Percentiles rank a stretch among this genome's conserved stretches.
Evolutionary conservation across 2,329 filamentous ascomycete species (phyloP).

Genomic region (Trichoderma polysporum): DNA sequence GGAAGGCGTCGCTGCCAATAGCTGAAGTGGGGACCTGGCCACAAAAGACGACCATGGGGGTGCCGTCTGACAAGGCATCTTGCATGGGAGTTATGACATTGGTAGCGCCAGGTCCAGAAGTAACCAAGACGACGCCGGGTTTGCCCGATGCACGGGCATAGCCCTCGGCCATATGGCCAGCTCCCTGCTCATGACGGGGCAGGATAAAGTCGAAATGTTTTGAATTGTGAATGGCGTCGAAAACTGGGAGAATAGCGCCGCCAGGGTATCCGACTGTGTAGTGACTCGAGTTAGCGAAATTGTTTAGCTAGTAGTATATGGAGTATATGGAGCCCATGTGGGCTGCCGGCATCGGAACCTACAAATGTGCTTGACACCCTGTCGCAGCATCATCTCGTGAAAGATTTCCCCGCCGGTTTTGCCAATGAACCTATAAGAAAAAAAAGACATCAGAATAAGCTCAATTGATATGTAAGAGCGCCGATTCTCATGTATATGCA

Average conservation of each 20-base stretch:
- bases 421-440: slow-evolving; percentile 68
- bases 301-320: slow-evolving; percentile 96
- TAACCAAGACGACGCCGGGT: slow-evolving; percentile 94
- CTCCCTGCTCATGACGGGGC: slow-evolving; percentile 88
- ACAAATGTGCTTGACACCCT: slow-evolving; percentile 71
- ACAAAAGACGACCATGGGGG: slow-evolving; percentile 91
- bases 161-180: slow-evolving; percentile 97
- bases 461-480: slow-evolving; percentile 22
- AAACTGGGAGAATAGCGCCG: slow-evolving; percentile 94
- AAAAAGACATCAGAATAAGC: background rate
- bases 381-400: slow-evolving; percentile 96
- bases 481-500: background rate
- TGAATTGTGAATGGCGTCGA: slow-evolving; percentile 98
- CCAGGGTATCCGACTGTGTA: slow-evolving; percentile 81
- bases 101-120: slow-evolving; percentile 92
- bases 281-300: slow-evolving; percentile 56
- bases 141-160: slow-evolving; percentile 95
- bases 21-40: slow-evolving; percentile 88
- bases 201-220: slow-evolving; percentile 95
- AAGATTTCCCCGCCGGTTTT: slow-evolving; percentile 94
- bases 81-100: slow-evolving; percentile 97
- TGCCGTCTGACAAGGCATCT: slow-evolving; percentile 92
- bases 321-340: slow-evolving; percentile 95
- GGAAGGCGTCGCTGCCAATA: slow-evolving; percentile 95
- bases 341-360: slow-evolving; percentile 44